These are phyloP conservation scores for Carex scoparia DNA, from an alignment of 176 grass and related monocot genomes.

Conservation along the genomic window DNA sequence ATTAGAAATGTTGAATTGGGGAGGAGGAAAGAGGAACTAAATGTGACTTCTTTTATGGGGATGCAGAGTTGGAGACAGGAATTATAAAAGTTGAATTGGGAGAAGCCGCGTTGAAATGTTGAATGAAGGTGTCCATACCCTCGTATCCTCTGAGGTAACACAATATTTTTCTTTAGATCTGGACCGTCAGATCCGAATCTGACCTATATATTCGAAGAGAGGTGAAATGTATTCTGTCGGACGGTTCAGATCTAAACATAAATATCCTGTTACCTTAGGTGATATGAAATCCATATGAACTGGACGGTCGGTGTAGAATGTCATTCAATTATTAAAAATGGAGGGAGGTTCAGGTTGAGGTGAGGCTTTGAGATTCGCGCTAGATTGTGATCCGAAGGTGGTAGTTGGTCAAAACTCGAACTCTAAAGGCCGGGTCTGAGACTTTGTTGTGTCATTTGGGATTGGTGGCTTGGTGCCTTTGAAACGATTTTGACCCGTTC, in stretches of 20 bases:
- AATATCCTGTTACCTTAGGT: too few relatives aligned
- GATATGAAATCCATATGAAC: not conserved
- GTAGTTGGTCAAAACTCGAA: not conserved
- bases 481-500: not conserved
- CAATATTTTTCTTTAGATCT: too few relatives aligned
- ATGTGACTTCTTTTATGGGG: not conserved
- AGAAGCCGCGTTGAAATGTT: constrained; percentile 17
- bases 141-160: too few relatives aligned
- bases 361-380: not conserved
- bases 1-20: constrained; percentile 7
- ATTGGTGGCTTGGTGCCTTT: not conserved
- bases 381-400: not conserved
- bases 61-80: not conserved
- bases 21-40: not conserved
- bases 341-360: not conserved
- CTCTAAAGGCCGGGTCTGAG: not conserved
- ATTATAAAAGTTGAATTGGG: too few relatives aligned
- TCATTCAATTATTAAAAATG: not conserved
- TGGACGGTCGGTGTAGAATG: not conserved
- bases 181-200: too few relatives aligned
- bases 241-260: too few relatives aligned
- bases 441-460: not conserved
- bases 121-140: not conserved
- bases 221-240: too few relatives aligned
- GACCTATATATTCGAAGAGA: too few relatives aligned